These are phyloP conservation scores for Anisodus tanguticus DNA, from an alignment of 257 asterid genomes.

Conservation along the genomic window DNA sequence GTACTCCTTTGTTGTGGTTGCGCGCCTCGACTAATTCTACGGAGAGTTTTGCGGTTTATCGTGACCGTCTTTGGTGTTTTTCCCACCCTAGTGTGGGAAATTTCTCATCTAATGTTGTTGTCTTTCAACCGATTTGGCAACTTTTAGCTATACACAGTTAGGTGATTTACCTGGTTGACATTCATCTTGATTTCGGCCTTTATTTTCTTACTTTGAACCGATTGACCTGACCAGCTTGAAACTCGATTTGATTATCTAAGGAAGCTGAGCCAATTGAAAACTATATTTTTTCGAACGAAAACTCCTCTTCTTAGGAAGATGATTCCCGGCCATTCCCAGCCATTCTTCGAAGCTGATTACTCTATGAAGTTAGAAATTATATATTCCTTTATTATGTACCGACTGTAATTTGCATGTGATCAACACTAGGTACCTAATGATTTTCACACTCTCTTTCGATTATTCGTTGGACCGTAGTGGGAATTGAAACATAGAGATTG, in stretches of 20 bases:
- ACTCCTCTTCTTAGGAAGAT: too few relatives aligned
- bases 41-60: background rate
- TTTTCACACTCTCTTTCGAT: background rate
- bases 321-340: too few relatives aligned
- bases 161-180: background rate
- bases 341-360: background rate
- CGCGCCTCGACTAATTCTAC: too few relatives aligned
- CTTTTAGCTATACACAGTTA: too few relatives aligned
- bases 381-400: background rate
- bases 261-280: too few relatives aligned
- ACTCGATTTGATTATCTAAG: too few relatives aligned
- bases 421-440: background rate
- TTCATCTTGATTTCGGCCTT: too few relatives aligned
- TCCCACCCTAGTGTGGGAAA: background rate
- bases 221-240: too few relatives aligned
- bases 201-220: too few relatives aligned
- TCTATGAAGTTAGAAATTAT: background rate
- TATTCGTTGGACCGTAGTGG: background rate
- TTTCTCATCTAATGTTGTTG: background rate
- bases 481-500: background rate
- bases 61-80: background rate
- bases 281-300: too few relatives aligned
- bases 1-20: background rate
- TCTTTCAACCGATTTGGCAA: too few relatives aligned
- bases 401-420: background rate